Base-by-base conservation (phyloP, 2,329 filamentous ascomycete species). In the Fusarium irregulare region DNA sequence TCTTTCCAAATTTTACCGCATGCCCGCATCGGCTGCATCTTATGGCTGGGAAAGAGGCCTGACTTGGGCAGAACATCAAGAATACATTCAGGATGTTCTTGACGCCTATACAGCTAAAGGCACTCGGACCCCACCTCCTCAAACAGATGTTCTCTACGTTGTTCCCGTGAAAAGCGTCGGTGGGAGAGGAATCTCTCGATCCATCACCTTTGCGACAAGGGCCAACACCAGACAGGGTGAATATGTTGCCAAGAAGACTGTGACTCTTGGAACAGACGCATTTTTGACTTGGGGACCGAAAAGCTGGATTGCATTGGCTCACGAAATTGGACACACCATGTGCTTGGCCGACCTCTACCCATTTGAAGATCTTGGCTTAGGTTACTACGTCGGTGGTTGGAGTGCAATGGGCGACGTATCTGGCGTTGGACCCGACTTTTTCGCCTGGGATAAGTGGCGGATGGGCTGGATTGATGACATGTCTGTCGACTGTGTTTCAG, bases 391-490 rank as follows among this genome's bases (percentile, higher is more conserved):
- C 27, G 80, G 79, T 18, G 79, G 79, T 2, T 81, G 78, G 77
- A 77, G 78, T 61, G 65, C 78, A 32, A 81, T 81, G 79, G 80
- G 79, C 20, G 66, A 76, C 9, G 75, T 81, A 23, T 73, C 66
- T 44, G 79, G 78, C 1, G 76, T 75, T 2, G 76, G 70, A 14
- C 78, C 78, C 12, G 78, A 81, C 34, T 81, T 76, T 49, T 80
- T 81, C 34, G 77, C 78, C 3, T 81, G 79, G 80, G 75, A 81
- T 56, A 80, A 81, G 70, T 81, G 79, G 79, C 72, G 78, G 42
- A 65, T 81, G 20, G 79, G 79, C 20, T 81, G 80, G 80, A 53
- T 81, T 2, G 27, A 56, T 1, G 80, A 81, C 40, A 60, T 66
- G 9, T 73, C 78, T 53, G n/a, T 81, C 28, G 78, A 77, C 21